These are phyloP conservation scores for Gynandropsis gynandra DNA, from an alignment of 345 rosid species.

Conservation along the genomic window DNA sequence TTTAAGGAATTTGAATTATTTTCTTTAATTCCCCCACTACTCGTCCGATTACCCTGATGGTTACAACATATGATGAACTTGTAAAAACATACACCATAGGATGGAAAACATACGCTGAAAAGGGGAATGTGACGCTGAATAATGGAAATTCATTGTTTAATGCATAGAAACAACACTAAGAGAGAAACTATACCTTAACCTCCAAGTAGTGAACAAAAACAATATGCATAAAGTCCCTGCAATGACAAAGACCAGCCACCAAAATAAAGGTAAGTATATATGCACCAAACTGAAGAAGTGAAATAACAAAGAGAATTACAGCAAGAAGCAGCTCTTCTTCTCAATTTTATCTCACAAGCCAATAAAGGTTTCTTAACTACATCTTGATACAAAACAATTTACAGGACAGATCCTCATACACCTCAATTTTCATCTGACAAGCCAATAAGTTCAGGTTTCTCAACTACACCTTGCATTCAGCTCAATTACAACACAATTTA, in stretches of 20 bases:
- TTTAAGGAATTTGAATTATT: constrained; percentile 35
- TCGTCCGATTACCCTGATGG: constrained; percentile 61
- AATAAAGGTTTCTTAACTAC: not conserved
- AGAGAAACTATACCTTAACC: constrained; percentile 54
- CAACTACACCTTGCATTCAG: not conserved
- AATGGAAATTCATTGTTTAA: constrained; percentile 5
- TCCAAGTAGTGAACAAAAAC: constrained; percentile 94
- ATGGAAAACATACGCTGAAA: constrained; percentile 5
- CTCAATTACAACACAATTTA: not conserved
- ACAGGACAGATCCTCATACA: constrained; percentile 4
- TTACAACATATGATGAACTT: not conserved
- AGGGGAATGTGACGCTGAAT: constrained; percentile 4
- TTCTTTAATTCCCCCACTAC: constrained; percentile 40
- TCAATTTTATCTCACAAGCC: constrained; percentile 6
- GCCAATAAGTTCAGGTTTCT: constrained; percentile 1
- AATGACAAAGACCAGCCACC: constrained; percentile 10
- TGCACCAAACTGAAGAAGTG: constrained; percentile 10
- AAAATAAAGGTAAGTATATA: constrained; percentile 11
- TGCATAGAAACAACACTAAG: constrained; percentile 8
- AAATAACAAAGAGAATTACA: constrained; percentile 13
- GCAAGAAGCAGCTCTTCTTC: constrained; percentile 6
- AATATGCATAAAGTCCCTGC: constrained; percentile 80
- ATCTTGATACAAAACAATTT: not conserved
- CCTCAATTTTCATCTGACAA: not conserved
- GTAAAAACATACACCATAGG: constrained; percentile 14